A percentile compares a stretch with the other conserved stretches of the same genome.
Conservation (phyloP, 208 protist genomes). For the Acanthamoeba royreba region DNA sequence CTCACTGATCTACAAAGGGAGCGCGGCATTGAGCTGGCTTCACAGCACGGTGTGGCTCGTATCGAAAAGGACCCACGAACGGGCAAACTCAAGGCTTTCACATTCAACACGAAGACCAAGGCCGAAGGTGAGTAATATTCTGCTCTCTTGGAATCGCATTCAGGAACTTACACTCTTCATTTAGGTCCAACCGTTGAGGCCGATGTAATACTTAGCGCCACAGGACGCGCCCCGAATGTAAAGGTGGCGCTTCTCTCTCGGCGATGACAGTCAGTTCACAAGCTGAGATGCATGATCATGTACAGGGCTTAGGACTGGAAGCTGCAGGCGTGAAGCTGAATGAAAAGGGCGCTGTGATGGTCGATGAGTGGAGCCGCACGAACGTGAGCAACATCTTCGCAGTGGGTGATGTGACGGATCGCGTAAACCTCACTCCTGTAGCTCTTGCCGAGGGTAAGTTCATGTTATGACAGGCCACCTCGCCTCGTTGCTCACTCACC, state of each 20-base stretch:
- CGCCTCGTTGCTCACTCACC: background rate
- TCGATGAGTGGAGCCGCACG: slow-evolving; percentile 59
- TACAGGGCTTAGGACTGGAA: slow-evolving; percentile 56
- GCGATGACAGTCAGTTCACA: background rate
- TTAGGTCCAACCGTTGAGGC: background rate
- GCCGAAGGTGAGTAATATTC: background rate
- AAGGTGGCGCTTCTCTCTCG: background rate
- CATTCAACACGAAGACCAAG: background rate
- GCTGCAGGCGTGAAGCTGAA: slow-evolving; percentile 47
- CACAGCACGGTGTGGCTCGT: background rate
- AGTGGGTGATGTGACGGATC: slow-evolving; percentile 71
- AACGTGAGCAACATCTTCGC: slow-evolving; percentile 61
- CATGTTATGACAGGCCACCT: background rate
- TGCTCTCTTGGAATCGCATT: no score
- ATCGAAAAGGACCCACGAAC: background rate
- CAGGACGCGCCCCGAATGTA: background rate
- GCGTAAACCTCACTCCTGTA: slow-evolving; percentile 76
- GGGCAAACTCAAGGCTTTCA: background rate
- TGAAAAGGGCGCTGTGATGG: slow-evolving; percentile 42
- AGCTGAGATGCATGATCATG: background rate
- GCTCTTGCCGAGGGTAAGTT: slow-evolving; percentile 78
- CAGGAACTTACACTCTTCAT: no score
- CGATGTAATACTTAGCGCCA: background rate
- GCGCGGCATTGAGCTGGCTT: background rate
- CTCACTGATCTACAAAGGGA: background rate